Base-by-base conservation (phyloP, 305 asterid species). In the Rubia tinctorum region DNA sequence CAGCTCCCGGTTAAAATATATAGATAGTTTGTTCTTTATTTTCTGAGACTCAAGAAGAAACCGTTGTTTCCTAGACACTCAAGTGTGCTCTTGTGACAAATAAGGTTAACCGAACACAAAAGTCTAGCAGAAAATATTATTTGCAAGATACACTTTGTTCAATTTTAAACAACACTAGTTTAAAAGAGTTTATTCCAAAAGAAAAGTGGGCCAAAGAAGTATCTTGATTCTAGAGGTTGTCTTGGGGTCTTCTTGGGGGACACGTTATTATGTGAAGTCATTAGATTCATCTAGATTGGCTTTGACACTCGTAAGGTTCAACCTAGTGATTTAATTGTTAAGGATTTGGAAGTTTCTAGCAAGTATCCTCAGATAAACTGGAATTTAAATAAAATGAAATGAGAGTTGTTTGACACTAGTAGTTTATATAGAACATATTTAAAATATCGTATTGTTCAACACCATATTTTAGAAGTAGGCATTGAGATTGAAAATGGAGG, bases 381-480 rank as follows among this genome's bases (percentile, higher is more conserved):
- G 99, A 92, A 95, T 71, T 72, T 71, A 51, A 88, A 85, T 82
- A 92, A 87, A 80, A 80, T 82, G 76, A 92, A 86, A 80, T 95
- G 99, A 98, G 98, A 95, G 86, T 90, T 95, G 79, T 86, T 92
- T 76, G 99, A 95, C 86, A 87, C 92, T 96, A 98, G 99, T 71
- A 95, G 99, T 89, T 80, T 92, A 85, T 92, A 95, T 78, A 98
- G 99, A 75, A 92, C 99, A 20, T 82, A 78, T 63, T 77, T 92
- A 84, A 91, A 91, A 85, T 87, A 93, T 79, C 89, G 78, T 62
- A 76, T 87, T 62, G 85, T 85, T 75, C 85, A 80, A 72, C 75
- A 75, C 75, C 85, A 89, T 82, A 88, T 85, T 74, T 77, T 73
- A 92, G 90, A 84, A 87, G 83, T 76, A 87, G 98, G 83, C 87